Evolutionary conservation across 306 rosid species (phyloP), one percentile per base, ranked within the genome.

Genomic region (Vigna unguiculata): DNA sequence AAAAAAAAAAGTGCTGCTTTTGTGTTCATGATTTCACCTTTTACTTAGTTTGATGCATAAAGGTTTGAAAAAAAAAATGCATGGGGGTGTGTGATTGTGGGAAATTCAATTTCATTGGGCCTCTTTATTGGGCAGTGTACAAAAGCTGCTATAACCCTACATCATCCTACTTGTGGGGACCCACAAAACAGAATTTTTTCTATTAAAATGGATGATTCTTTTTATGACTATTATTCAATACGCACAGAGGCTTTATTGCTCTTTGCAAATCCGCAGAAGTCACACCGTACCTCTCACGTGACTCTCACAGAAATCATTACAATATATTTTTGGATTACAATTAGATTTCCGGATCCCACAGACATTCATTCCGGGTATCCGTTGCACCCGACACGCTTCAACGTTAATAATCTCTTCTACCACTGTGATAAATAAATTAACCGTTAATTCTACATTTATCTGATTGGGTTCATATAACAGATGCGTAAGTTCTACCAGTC

Each of bases 401-500:
- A 34, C 8, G 40, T 34, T 34, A 32, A 4, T 32, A n/a, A n/a
- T n/a, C n/a, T n/a, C n/a, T 6, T 32, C 36, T 32, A 32, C 36
- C 36, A 32, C 5, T 3, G 34, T 30, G 4, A 32, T 0, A 32
- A 24, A 24, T 24, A n/a, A 4, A 28, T 3, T 28, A 28, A 3
- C 32, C 32, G 3, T 28, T 28, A 28, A 4, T 4, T 28, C 32
- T 30, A 30, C 36, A 4, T 5, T 30, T 30, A 30, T 30, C 6
- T 32, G 36, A 38, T 7, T 8, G 45, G 45, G 2, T n/a, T n/a
- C n/a, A n/a, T 34, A 6, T 40, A 40, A 61, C 40, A 95, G 98
- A 86, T 95, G 72, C 17, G 79, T 7, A 53, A 84, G 83, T 92
- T 95, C 54, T 92, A 86, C 55, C 83, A 92, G 51, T 38, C 77